A percentile compares a stretch with the other conserved stretches of the same genome.
phyloP scores from a whole-genome alignment of 805 yeast genomes.

The Dipodascopsis uninucleata region DNA sequence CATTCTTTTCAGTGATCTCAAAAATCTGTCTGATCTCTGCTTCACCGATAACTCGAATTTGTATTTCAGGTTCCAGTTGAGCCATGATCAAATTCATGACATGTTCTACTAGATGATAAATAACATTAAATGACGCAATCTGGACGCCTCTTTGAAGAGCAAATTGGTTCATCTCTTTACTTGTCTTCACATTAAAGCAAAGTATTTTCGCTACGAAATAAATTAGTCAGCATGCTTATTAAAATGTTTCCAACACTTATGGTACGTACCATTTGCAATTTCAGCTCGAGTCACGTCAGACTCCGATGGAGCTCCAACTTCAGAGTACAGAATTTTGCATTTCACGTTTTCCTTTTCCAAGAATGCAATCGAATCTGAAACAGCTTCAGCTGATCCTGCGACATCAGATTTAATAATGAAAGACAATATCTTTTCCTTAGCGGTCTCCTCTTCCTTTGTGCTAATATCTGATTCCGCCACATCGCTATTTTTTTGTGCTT shows the following conservation, averaged over 20 bases:
- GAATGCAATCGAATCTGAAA: conserved; percentile 70
- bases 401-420: conserved; percentile 88
- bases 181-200: conserved; percentile 70
- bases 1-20: conserved; percentile 55
- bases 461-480: conserved; percentile 32
- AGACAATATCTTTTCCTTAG: conserved; percentile 40
- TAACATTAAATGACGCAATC: conserved; percentile 67
- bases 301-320: conserved; percentile 74
- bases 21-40: conserved; percentile 70
- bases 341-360: conserved; percentile 86
- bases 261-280: conserved; percentile 45
- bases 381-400: conserved; percentile 92
- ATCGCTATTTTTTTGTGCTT: conserved; percentile 37
- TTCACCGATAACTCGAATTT: conserved; percentile 61
- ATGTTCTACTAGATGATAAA: conserved; percentile 82
- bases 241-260: too few relatives aligned
- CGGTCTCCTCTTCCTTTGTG: conserved; percentile 30
- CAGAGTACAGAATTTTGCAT: conserved; percentile 63
- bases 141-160: conserved; percentile 58
- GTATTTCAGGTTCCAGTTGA: conserved; percentile 61
- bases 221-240: too few relatives aligned
- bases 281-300: conserved; percentile 65
- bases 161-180: conserved; percentile 56
- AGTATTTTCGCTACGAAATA: conserved; percentile 55
- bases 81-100: conserved; percentile 63